Conservation (phyloP, 306 rosid species). For the Crotalaria pallida region DNA sequence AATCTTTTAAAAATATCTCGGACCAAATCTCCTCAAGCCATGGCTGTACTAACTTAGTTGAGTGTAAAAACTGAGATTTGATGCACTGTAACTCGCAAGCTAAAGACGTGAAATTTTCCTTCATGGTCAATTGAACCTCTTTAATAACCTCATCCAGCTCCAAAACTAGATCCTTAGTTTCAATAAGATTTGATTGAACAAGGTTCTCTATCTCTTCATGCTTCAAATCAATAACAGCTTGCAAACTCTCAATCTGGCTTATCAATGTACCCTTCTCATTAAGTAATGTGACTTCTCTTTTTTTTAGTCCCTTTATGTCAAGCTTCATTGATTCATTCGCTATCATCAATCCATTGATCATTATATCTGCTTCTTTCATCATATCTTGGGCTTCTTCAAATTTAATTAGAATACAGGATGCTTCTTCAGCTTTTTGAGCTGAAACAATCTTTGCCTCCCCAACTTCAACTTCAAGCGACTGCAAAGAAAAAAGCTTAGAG, state of each 20-base stretch:
- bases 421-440: slow-evolving; percentile 68
- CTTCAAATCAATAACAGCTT: slow-evolving; percentile 43
- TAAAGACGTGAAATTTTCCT: slow-evolving; percentile 41
- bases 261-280: slow-evolving; percentile 43
- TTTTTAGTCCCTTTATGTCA: slow-evolving; percentile 46
- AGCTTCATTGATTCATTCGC: slow-evolving; percentile 75
- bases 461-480: slow-evolving; percentile 72
- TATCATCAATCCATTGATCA: slow-evolving; percentile 66
- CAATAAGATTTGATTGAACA: slow-evolving; percentile 46
- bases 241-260: slow-evolving; percentile 57
- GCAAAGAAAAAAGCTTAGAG: slow-evolving; percentile 15
- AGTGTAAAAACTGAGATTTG: slow-evolving; percentile 49
- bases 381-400: slow-evolving; percentile 83
- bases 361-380: slow-evolving; percentile 70
- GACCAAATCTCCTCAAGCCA: slow-evolving; percentile 90
- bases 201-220: slow-evolving; percentile 45
- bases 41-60: slow-evolving; percentile 54
- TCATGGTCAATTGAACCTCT: slow-evolving; percentile 45
- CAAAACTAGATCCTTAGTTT: slow-evolving; percentile 46
- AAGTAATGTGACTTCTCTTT: slow-evolving; percentile 31
- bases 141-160: slow-evolving; percentile 52
- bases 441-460: slow-evolving; percentile 63
- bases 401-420: slow-evolving; percentile 66
- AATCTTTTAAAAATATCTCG: slow-evolving; percentile 73
- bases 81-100: slow-evolving; percentile 48